A percentile compares a stretch with the other conserved stretches of the same genome.
phyloP scores from a whole-genome alignment of 2,329 filamentous ascomycete genomes.

The Cryphonectria naterciae region DNA sequence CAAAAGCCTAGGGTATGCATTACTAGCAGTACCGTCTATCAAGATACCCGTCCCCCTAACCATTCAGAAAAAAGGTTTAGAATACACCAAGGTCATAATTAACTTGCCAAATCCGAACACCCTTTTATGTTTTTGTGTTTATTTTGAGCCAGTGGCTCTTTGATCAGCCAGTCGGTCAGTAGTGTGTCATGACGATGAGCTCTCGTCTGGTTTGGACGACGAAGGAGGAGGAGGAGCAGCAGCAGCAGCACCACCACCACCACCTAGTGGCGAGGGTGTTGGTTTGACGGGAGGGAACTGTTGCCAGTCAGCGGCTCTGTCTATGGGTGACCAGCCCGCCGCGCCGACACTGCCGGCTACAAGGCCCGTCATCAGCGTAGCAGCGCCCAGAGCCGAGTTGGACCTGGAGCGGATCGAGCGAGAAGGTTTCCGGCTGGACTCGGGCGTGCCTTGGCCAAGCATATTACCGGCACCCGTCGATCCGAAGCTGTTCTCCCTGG shows the following conservation, averaged over 20 bases:
- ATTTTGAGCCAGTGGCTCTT: neutral
- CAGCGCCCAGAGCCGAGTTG: constrained; percentile 74
- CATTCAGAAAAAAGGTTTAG: neutral
- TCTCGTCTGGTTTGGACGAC: constrained; percentile 16
- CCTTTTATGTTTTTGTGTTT: neutral
- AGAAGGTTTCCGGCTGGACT: constrained; percentile 64
- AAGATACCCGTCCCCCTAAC: neutral
- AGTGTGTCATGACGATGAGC: constrained; percentile 5
- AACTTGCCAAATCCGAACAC: neutral
- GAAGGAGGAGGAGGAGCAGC: neutral
- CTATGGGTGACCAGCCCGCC: constrained; percentile 75
- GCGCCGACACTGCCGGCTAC: constrained; percentile 73
- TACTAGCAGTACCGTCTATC: constrained; percentile 8
- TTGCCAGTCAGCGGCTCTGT: constrained; percentile 47
- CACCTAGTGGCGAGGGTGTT: constrained; percentile 20
- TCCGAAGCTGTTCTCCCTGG: constrained; percentile 56
- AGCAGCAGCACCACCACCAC: neutral
- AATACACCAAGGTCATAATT: too few relatives aligned
- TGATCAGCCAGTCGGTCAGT: neutral
- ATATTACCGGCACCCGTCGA: constrained; percentile 43
- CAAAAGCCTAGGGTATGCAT: constrained; percentile 6
- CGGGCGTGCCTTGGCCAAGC: constrained; percentile 47
- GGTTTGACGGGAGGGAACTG: constrained; percentile 37
- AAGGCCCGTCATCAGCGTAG: constrained; percentile 82
- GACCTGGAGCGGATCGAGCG: constrained; percentile 65